Percentiles rank a stretch among this genome's conserved stretches.
These are phyloP conservation scores for Monosporascus sp. DNA, from an alignment of 2,329 filamentous ascomycete genomes.

Conservation along the genomic window DNA sequence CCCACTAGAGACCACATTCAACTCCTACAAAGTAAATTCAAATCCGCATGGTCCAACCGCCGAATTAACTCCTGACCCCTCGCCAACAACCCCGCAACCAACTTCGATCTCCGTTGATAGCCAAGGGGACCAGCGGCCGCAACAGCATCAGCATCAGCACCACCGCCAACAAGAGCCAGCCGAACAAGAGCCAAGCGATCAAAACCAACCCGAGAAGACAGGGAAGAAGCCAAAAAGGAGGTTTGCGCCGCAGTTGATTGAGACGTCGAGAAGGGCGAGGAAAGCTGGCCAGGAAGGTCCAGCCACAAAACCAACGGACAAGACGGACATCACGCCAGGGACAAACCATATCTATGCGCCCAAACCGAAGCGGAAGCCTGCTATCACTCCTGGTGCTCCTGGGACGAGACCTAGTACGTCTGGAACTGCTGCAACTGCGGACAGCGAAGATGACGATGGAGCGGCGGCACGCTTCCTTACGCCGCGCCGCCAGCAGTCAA, in stretches of 20 bases:
- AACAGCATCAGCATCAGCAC: conserved; percentile 4
- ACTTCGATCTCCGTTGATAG: conserved; percentile 11
- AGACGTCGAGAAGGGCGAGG: conserved; percentile 68
- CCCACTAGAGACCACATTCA: conserved; percentile 67
- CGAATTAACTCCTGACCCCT: conserved; percentile 51
- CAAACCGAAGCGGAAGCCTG: conserved; percentile 32
- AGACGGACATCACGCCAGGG: conserved; percentile 65
- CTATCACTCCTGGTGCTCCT: conserved; percentile 1
- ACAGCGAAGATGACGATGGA: conserved; percentile 22
- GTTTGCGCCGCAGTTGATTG: conserved; percentile 77
- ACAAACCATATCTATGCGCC: conserved; percentile 56
- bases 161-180: conserved; percentile 7
- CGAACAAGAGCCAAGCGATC: conserved; percentile 17
- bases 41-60: conserved; percentile 46
- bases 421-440: conserved; percentile 17
- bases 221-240: conserved; percentile 35
- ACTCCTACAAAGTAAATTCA: conserved; percentile 46
- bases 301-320: conserved; percentile 59
- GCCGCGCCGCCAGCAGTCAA: conserved; percentile 34
- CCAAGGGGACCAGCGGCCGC: conserved; percentile 16
- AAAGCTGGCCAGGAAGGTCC: conserved; percentile 60
- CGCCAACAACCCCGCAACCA: conserved; percentile 44
- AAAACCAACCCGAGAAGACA: conserved; percentile 11
- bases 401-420: conserved; percentile 10
- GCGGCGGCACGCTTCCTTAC: conserved; percentile 23